phyloP scores from a whole-genome alignment of 2,329 filamentous ascomycete species.

The Monosporascus sp. region DNA sequence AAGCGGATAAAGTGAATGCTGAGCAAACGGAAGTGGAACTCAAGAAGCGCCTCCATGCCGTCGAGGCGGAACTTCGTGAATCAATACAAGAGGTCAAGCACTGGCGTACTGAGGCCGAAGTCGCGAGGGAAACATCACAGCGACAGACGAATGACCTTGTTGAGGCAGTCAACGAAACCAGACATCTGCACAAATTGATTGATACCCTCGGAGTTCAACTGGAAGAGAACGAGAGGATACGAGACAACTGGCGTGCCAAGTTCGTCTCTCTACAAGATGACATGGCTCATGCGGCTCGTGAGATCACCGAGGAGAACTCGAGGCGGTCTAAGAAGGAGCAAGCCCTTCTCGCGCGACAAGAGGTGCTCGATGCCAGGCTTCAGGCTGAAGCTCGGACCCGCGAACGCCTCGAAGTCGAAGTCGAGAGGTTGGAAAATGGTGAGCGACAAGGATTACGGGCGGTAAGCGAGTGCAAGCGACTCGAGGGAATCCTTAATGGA shows the following conservation, averaged over 20 bases:
- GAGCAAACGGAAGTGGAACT: slow-evolving; percentile 51
- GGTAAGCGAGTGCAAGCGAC: slow-evolving; percentile 55
- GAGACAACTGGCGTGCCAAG: slow-evolving; percentile 78
- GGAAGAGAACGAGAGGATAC: slow-evolving; percentile 78
- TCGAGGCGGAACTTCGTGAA: slow-evolving; percentile 51
- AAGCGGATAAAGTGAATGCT: slow-evolving; percentile 57
- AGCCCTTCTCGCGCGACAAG: slow-evolving; percentile 70
- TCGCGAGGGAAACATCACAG: slow-evolving; percentile 45
- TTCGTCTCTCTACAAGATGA: slow-evolving; percentile 83
- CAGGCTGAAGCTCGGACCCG: slow-evolving; percentile 68
- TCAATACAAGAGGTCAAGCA: slow-evolving; percentile 52
- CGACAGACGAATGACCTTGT: slow-evolving; percentile 44
- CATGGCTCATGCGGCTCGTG: slow-evolving; percentile 71
- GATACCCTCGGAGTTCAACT: slow-evolving; percentile 71
- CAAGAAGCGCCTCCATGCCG: slow-evolving; percentile 46
- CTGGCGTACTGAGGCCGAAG: slow-evolving; percentile 58
- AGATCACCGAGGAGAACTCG: slow-evolving; percentile 78
- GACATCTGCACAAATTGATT: slow-evolving; percentile 68
- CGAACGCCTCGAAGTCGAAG: slow-evolving; percentile 61
- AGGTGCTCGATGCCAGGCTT: slow-evolving; percentile 71
- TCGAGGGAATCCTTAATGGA: slow-evolving; percentile 50
- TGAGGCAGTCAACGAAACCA: slow-evolving; percentile 54
- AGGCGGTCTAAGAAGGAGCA: slow-evolving; percentile 74
- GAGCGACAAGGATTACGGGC: slow-evolving; percentile 62
- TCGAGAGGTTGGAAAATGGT: slow-evolving; percentile 58